These are phyloP conservation scores for Nepenthes gracilis DNA, from an alignment of 148 eudicot genomes.

Conservation along the genomic window DNA sequence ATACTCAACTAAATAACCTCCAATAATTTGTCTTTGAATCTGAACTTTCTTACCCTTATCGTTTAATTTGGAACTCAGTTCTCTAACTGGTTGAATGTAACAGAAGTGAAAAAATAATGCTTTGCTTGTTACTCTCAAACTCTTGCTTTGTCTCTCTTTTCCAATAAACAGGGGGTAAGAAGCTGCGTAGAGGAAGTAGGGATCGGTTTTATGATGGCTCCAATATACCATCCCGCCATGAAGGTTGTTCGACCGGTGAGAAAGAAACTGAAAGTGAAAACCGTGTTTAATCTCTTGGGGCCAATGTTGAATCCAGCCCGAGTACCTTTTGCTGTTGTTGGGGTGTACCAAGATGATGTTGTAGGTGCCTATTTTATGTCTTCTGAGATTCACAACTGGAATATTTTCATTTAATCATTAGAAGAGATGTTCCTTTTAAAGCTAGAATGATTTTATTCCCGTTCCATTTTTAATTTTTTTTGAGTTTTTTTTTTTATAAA, in stretches of 20 bases:
- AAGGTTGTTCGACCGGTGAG: slow-evolving; percentile 84
- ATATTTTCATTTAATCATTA: too few relatives aligned
- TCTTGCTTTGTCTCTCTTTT: neutral
- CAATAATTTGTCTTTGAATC: too few relatives aligned
- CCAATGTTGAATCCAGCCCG: slow-evolving; percentile 97
- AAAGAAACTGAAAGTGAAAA: slow-evolving; percentile 77
- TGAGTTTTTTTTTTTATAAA: too few relatives aligned
- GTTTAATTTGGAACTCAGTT: too few relatives aligned
- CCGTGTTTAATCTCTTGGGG: slow-evolving; percentile 89
- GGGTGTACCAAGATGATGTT: slow-evolving; percentile 79
- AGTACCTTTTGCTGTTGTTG: slow-evolving; percentile 93
- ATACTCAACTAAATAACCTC: too few relatives aligned
- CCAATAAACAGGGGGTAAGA: slow-evolving; percentile 44
- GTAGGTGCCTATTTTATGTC: slow-evolving; percentile 24
- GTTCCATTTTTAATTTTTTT: too few relatives aligned
- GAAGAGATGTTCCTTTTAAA: too few relatives aligned
- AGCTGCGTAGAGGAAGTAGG: slow-evolving; percentile 72
- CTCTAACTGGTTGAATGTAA: too few relatives aligned
- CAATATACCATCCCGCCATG: slow-evolving; percentile 98
- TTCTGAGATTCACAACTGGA: neutral
- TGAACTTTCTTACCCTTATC: too few relatives aligned
- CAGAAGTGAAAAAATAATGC: too few relatives aligned
- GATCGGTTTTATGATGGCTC: slow-evolving; percentile 97
- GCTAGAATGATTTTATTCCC: too few relatives aligned
- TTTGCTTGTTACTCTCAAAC: neutral